Conservation (phyloP, 352 stramenopile genomes). For the Phytophthora syringae region DNA sequence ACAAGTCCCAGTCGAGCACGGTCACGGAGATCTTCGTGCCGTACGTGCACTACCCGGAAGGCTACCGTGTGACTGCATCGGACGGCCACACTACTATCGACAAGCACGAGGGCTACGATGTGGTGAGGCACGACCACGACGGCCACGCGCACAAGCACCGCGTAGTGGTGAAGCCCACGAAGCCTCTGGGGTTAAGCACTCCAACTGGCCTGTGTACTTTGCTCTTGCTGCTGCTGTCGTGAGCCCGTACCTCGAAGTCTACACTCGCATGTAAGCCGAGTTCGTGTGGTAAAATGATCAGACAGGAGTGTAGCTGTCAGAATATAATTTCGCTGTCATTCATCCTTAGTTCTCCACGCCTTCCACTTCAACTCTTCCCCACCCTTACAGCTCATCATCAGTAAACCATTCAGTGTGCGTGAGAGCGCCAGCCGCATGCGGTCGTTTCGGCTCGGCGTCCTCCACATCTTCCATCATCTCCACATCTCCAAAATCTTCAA, state of each 20-base stretch:
- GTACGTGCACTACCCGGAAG: constrained; percentile 37
- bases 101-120: constrained; percentile 50
- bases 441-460: constrained; percentile 24
- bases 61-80: constrained; percentile 34
- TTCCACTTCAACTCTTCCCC: neutral
- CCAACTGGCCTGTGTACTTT: constrained; percentile 29
- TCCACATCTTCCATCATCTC: constrained; percentile 57
- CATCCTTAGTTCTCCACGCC: constrained; percentile 12
- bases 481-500: constrained; percentile 39
- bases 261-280: constrained; percentile 17
- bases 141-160: constrained; percentile 32
- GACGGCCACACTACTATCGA: constrained; percentile 36
- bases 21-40: constrained; percentile 40
- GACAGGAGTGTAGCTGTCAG: neutral
- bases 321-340: constrained; percentile 22
- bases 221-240: constrained; percentile 31
- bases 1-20: constrained; percentile 5
- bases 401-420: constrained; percentile 62
- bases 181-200: constrained; percentile 14
- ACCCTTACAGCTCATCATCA: constrained; percentile 35
- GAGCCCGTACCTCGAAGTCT: constrained; percentile 30
- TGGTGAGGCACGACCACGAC: constrained; percentile 45
- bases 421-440: constrained; percentile 46
- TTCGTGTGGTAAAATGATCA: neutral
- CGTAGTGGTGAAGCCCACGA: constrained; percentile 28